Evolutionary conservation across 257 asterid genomes (phyloP).

Genomic region (Scutellaria galericulata): DNA sequence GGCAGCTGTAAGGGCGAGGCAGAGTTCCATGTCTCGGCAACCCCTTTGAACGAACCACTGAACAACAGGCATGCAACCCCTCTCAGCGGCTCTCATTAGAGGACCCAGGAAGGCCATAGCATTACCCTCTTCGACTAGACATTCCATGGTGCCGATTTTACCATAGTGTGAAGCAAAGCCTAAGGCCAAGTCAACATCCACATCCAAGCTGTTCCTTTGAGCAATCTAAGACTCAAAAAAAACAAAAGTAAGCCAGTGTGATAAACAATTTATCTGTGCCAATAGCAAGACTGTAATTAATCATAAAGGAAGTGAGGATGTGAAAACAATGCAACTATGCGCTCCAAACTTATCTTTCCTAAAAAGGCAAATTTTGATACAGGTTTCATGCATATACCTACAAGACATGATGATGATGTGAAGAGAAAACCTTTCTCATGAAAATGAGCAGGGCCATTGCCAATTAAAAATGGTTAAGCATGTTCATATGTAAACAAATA

Average conservation of each 20-base stretch:
- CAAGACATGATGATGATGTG: background rate
- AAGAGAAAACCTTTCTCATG: background rate
- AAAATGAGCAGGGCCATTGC: conserved; percentile 12
- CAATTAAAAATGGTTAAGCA: conserved; percentile 12
- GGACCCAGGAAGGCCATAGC: conserved; percentile 98
- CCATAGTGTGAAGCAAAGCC: conserved; percentile 97
- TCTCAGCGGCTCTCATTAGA: conserved; percentile 94
- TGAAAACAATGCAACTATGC: background rate
- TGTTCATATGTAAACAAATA: too few species aligned
- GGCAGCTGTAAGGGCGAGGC: conserved; percentile 97
- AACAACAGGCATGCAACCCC: conserved; percentile 92
- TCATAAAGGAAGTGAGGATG: conserved; percentile 21
- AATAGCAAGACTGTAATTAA: background rate
- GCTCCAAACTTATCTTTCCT: conserved; percentile 2
- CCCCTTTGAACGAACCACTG: conserved; percentile 92
- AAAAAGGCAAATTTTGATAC: conserved; percentile 8
- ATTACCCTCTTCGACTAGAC: conserved; percentile 92
- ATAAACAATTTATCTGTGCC: background rate
- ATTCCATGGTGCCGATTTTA: conserved; percentile 92
- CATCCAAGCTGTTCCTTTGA: conserved; percentile 97
- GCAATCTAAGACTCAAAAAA: conserved; percentile 65
- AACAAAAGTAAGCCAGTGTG: conserved; percentile 1
- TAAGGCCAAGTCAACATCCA: conserved; percentile 92
- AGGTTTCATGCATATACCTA: background rate
- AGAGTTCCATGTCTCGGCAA: conserved; percentile 96